Evolutionary conservation across 225 moss, liverwort and hornwort species (phyloP).

Genomic region (Sphagnum tenellum): DNA sequence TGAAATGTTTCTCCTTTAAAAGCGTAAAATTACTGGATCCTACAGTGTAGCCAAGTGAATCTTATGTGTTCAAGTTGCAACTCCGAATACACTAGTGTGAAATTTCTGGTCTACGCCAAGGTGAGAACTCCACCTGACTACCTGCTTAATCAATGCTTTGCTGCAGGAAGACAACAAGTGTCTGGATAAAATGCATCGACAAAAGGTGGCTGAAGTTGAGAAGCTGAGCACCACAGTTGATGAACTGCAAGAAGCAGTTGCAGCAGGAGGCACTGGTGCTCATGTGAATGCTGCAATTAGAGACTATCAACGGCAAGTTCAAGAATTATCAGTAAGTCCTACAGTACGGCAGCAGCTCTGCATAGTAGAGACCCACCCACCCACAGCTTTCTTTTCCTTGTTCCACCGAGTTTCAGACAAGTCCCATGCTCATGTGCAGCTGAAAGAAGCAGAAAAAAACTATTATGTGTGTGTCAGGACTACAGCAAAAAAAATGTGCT

Average conservation of each 20-base stretch:
- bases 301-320: conserved; percentile 61
- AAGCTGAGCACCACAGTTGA: conserved; percentile 46
- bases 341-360: no score
- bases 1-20: no score
- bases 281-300: conserved; percentile 31
- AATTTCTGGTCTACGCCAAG: not conserved
- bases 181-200: conserved; percentile 66
- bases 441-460: no score
- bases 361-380: no score
- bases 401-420: no score
- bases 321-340: conserved; percentile 45
- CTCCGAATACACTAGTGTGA: no score
- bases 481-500: no score
- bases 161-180: conserved; percentile 60
- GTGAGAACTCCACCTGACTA: not conserved
- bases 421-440: no score
- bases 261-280: conserved; percentile 57
- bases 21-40: no score
- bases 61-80: no score
- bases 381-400: not conserved
- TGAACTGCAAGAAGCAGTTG: conserved; percentile 51
- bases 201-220: conserved; percentile 58
- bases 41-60: no score
- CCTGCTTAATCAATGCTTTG: not conserved
- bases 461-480: no score